Evolutionary conservation across 352 stramenopile species (phyloP).

Genomic region (Globisporangium mamillatum): DNA sequence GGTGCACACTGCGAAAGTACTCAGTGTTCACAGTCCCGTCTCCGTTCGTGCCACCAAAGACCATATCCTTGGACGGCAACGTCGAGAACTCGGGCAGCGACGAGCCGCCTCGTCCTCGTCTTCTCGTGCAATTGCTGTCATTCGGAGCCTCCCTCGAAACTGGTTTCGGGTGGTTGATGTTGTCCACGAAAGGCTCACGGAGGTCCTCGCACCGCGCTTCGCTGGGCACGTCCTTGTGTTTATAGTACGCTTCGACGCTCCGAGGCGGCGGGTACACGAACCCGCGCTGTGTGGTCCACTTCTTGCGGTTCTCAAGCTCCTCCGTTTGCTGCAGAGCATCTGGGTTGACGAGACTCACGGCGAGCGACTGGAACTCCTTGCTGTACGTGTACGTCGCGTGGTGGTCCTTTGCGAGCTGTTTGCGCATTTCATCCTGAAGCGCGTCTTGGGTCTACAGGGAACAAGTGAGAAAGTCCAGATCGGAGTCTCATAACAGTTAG

Average conservation of each 20-base stretch:
- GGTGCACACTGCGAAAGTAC: conserved; percentile 86
- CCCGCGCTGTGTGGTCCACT: conserved; percentile 83
- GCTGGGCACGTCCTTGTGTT: conserved; percentile 65
- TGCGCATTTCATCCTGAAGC: conserved; percentile 77
- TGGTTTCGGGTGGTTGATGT: conserved; percentile 66
- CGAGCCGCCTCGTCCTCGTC: not conserved
- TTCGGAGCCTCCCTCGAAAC: conserved; percentile 39
- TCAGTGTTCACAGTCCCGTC: conserved; percentile 64
- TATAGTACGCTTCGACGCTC: conserved; percentile 64
- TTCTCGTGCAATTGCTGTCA: not conserved
- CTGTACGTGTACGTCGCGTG: conserved; percentile 86
- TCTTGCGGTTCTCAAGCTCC: conserved; percentile 38
- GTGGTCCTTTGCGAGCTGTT: conserved; percentile 49
- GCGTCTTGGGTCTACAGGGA: conserved; percentile 67
- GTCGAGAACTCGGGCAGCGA: conserved; percentile 62
- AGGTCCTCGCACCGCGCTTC: conserved; percentile 83
- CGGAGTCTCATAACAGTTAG: not conserved
- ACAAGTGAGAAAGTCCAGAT: not conserved
- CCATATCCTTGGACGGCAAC: conserved; percentile 80
- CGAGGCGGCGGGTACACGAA: conserved; percentile 87
- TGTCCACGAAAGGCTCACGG: conserved; percentile 79
- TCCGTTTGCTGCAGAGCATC: conserved; percentile 53
- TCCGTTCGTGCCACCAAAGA: conserved; percentile 85
- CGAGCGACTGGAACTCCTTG: conserved; percentile 84
- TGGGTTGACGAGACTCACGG: conserved; percentile 75